These are phyloP conservation scores for Stachybotrys chartarum DNA, from an alignment of 2,329 filamentous ascomycete species.

Conservation along the genomic window DNA sequence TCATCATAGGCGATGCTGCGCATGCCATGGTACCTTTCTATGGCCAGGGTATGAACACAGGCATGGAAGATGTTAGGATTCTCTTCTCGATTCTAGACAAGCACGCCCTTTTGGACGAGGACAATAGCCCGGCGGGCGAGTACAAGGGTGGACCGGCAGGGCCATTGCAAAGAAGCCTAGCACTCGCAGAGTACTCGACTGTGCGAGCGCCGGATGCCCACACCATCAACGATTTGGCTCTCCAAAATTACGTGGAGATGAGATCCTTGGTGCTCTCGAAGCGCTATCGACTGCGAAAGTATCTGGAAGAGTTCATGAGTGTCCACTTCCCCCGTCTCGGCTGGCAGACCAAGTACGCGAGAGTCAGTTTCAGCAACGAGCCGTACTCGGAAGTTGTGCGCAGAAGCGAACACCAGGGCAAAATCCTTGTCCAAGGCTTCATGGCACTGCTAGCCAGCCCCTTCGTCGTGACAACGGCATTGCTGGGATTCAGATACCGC, in stretches of 20 bases:
- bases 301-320: conserved; percentile 75
- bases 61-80: conserved; percentile 86
- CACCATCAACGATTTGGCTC: conserved; percentile 85
- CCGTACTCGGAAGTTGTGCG: conserved; percentile 76
- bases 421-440: conserved; percentile 44
- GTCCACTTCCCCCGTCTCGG: conserved; percentile 69
- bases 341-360: conserved; percentile 87
- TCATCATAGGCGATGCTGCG: conserved; percentile 87
- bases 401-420: conserved; percentile 62
- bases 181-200: conserved; percentile 68
- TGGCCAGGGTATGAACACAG: conserved; percentile 95
- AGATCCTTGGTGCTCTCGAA: conserved; percentile 72
- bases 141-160: conserved; percentile 15
- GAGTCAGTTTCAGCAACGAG: conserved; percentile 91
- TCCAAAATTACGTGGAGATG: conserved; percentile 94
- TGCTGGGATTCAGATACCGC: conserved; percentile 19
- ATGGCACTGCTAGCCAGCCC: conserved; percentile 26
- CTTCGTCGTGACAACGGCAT: conserved; percentile 14
- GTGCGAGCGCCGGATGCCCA: conserved; percentile 72
- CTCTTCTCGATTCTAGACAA: conserved; percentile 78
- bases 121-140: conserved; percentile 30
- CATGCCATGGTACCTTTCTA: conserved; percentile 99
- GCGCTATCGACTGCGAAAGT: conserved; percentile 74
- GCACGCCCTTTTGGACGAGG: conserved; percentile 41
- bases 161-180: conserved; percentile 49